These are phyloP conservation scores for Fusarium xylarioides DNA, from an alignment of 2,329 filamentous ascomycete genomes.

Conservation along the genomic window DNA sequence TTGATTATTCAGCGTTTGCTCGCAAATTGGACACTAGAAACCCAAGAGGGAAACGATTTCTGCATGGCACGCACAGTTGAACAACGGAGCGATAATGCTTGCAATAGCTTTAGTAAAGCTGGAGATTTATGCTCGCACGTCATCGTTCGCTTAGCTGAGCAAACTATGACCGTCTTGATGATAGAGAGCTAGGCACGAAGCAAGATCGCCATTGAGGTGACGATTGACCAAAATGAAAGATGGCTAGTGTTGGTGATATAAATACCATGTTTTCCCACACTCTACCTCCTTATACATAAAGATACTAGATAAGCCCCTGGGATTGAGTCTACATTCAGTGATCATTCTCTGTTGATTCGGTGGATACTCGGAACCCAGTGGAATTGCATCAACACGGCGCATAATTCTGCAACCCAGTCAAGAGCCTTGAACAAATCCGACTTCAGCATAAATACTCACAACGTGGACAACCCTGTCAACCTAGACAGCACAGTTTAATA, in stretches of 20 bases:
- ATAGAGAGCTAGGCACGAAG: neutral
- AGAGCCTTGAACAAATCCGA: neutral
- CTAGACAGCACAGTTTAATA: neutral
- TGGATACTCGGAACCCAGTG: neutral
- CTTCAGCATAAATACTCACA: conserved; percentile 13
- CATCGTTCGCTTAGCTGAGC: conserved; percentile 13
- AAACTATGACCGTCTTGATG: neutral
- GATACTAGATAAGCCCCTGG: neutral
- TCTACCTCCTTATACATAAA: neutral
- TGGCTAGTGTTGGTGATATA: neutral
- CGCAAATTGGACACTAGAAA: neutral
- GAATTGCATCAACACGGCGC: conserved; percentile 4
- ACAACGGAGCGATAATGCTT: neutral
- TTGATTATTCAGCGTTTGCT: conserved; percentile 24
- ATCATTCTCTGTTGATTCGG: neutral
- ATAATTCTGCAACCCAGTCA: neutral
- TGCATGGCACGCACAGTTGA: neutral
- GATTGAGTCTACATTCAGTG: neutral
- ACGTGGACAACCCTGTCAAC: neutral
- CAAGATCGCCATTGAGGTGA: neutral
- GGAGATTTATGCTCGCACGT: neutral
- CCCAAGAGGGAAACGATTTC: neutral
- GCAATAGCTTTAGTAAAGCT: neutral
- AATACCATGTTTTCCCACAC: neutral
- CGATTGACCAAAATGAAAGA: neutral